Conservation (phyloP, 495 filamentous ascomycete genomes). For the Cercophora scortea region DNA sequence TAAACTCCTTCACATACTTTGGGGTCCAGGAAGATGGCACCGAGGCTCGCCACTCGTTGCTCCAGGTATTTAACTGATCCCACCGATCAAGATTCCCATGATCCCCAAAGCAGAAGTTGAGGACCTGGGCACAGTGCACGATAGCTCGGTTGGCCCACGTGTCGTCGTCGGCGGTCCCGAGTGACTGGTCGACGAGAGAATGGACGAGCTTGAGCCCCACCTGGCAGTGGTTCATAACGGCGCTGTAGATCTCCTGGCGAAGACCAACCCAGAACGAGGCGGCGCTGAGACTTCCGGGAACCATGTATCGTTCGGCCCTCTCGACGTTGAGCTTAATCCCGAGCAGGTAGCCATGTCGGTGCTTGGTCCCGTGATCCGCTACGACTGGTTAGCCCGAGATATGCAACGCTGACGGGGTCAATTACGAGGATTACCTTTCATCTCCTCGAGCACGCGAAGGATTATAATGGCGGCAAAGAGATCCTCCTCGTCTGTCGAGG, state of each 20-base stretch:
- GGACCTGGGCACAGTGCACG: constrained; percentile 42
- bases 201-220: constrained; percentile 34
- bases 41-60: constrained; percentile 23
- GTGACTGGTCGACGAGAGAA: constrained; percentile 35
- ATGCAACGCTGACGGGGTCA: neutral
- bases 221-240: constrained; percentile 41
- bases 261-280: constrained; percentile 52
- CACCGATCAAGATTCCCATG: constrained; percentile 16
- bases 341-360: constrained; percentile 39
- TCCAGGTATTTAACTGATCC: constrained; percentile 25
- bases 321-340: constrained; percentile 42
- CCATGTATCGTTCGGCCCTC: constrained; percentile 21
- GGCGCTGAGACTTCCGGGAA: constrained; percentile 33
- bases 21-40: constrained; percentile 31
- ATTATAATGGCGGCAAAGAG: constrained; percentile 55
- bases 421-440: constrained; percentile 38
- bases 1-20: neutral
- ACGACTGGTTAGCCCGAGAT: no score
- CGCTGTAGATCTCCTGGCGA: constrained; percentile 49
- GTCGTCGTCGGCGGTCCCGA: constrained; percentile 34
- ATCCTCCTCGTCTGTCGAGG: constrained; percentile 51
- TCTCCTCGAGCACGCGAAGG: constrained; percentile 53
- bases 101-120: constrained; percentile 43
- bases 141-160: constrained; percentile 48
- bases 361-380: constrained; percentile 29